Percentiles rank a stretch among this genome's conserved stretches.
phyloP scores from a whole-genome alignment of 129 eudicot genomes.

The Dittrichia graveolens region DNA sequence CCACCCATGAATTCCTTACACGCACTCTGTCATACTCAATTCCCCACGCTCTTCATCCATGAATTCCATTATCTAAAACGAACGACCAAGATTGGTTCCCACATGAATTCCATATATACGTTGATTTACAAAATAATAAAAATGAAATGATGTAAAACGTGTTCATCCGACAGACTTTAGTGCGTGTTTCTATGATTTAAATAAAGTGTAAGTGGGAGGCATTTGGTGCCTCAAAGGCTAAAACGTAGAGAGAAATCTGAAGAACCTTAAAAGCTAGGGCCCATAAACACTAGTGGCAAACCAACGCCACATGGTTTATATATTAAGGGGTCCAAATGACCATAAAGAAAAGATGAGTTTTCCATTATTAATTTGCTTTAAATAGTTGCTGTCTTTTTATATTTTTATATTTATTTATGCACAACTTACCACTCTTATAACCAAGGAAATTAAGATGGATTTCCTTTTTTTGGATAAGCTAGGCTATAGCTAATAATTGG shows the following conservation, averaged over 20 bases:
- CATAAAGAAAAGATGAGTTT: slow-evolving; percentile 27
- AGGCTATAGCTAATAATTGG: slow-evolving; percentile 20
- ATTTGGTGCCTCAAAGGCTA: slow-evolving; percentile 21
- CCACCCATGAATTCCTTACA: no score
- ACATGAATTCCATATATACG: no score
- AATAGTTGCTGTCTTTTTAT: slow-evolving; percentile 27
- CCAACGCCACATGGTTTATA: slow-evolving; percentile 33
- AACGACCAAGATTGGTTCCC: no score
- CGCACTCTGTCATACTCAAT: no score
- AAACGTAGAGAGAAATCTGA: background rate
- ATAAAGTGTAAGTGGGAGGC: slow-evolving; percentile 27
- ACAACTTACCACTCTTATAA: slow-evolving; percentile 7
- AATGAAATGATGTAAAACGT: no score
- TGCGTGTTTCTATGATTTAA: no score
- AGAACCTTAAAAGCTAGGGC: slow-evolving; percentile 24
- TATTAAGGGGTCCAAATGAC: slow-evolving; percentile 37
- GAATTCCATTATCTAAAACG: no score
- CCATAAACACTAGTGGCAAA: slow-evolving; percentile 43
- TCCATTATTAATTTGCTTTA: slow-evolving; percentile 32
- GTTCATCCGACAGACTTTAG: no score
- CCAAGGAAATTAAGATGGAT: no score
- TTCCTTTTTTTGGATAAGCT: background rate
- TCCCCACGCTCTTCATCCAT: no score
- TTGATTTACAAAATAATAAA: no score
- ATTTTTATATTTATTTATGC: slow-evolving; percentile 21